Evolutionary conservation across 208 protist genomes (phyloP).

Genomic region (Naegleria fowleri): DNA sequence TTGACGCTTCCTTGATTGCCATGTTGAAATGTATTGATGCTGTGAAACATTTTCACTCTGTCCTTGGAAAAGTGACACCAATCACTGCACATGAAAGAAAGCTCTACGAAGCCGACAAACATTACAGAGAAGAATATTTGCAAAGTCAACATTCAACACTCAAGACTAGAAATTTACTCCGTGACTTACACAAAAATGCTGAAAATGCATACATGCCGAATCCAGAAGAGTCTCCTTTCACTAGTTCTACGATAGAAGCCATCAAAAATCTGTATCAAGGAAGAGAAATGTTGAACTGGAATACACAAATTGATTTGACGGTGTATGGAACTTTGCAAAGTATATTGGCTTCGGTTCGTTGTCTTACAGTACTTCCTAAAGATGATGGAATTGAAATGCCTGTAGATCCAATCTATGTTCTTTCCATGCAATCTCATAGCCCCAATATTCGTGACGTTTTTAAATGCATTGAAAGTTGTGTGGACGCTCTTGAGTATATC

Average conservation of each 20-base stretch:
- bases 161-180: background rate
- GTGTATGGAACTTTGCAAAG: background rate
- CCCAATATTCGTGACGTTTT: background rate
- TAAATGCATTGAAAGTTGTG: background rate
- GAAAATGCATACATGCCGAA: background rate
- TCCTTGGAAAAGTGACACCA: background rate
- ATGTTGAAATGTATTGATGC: background rate
- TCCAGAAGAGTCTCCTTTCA: background rate
- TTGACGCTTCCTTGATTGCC: background rate
- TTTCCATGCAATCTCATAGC: background rate
- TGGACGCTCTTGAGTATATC: background rate
- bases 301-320: background rate
- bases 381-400: background rate
- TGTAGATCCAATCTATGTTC: background rate
- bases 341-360: background rate
- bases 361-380: background rate
- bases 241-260: background rate
- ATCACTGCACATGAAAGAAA: background rate
- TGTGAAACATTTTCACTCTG: background rate
- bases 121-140: background rate
- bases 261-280: slow-evolving; percentile 10
- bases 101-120: background rate
- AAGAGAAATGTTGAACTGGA: slow-evolving; percentile 7
- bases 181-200: background rate
- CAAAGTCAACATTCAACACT: background rate